Evolutionary conservation across 2,329 filamentous ascomycete genomes (phyloP).

Genomic region (Fusarium domesticum): DNA sequence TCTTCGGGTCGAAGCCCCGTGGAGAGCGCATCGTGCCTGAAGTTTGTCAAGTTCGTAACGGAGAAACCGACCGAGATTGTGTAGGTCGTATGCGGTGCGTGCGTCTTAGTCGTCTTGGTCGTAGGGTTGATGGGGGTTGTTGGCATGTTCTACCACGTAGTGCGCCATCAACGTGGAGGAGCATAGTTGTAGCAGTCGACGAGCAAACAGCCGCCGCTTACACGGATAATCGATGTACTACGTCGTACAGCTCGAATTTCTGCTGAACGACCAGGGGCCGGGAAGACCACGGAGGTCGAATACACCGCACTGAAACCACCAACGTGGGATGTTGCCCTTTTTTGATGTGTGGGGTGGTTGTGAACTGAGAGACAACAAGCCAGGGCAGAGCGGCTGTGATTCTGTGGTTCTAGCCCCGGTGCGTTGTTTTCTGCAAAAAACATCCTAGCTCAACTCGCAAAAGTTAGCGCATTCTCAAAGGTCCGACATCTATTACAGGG

Average conservation of each 20-base stretch:
- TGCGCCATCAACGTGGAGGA: too few relatives aligned
- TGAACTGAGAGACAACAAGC: conserved; percentile 8
- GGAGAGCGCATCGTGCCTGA: background rate
- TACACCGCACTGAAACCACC: background rate
- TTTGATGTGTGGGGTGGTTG: conserved; percentile 8
- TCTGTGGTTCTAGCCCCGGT: background rate
- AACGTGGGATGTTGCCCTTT: conserved; percentile 10
- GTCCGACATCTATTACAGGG: background rate
- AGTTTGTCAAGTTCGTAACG: background rate
- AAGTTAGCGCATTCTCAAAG: background rate
- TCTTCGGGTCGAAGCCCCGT: conserved; percentile 12
- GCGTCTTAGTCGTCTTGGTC: conserved; percentile 2
- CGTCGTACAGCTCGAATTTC: background rate
- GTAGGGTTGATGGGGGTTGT: conserved; percentile 6
- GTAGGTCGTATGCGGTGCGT: background rate
- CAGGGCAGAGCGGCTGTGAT: background rate
- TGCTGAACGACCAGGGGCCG: background rate
- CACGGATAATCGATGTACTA: background rate
- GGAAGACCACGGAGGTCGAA: background rate
- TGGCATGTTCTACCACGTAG: too few relatives aligned
- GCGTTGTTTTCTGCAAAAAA: background rate
- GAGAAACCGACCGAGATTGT: background rate
- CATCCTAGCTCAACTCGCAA: background rate
- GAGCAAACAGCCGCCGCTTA: background rate
- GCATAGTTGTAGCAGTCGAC: background rate